Conservation (phyloP, 306 rosid species). For the Ziziphus jujuba region DNA sequence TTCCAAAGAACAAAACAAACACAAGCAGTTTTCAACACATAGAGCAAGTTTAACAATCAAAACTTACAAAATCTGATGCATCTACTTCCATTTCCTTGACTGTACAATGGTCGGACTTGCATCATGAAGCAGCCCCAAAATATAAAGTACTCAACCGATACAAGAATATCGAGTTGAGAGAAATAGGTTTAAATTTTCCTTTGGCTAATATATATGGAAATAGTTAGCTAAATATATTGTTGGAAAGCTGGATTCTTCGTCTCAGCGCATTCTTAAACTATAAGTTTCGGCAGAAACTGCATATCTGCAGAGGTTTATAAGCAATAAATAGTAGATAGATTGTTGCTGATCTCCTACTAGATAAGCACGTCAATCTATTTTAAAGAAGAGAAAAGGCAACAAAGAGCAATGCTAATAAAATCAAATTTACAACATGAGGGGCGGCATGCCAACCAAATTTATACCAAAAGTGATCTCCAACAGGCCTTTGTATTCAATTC, state of each 20-base stretch:
- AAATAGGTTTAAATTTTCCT: neutral
- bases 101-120: neutral
- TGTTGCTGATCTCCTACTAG: neutral
- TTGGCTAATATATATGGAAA: too few relatives aligned
- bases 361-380: neutral
- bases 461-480: neutral
- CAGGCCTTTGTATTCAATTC: neutral
- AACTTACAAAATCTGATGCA: constrained; percentile 5
- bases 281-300: too few relatives aligned
- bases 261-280: too few relatives aligned
- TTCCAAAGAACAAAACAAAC: neutral
- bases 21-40: neutral
- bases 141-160: constrained; percentile 1
- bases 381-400: too few relatives aligned
- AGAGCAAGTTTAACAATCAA: constrained; percentile 2
- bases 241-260: too few relatives aligned
- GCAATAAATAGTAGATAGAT: too few relatives aligned
- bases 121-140: constrained; percentile 7
- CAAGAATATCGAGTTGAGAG: neutral
- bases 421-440: neutral
- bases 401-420: neutral
- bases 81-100: constrained; percentile 5
- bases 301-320: too few relatives aligned
- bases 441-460: neutral
- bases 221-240: too few relatives aligned